These are phyloP conservation scores for Mucor circinelloides DNA, from an alignment of 371 early-diverging fungal species.

Conservation along the genomic window DNA sequence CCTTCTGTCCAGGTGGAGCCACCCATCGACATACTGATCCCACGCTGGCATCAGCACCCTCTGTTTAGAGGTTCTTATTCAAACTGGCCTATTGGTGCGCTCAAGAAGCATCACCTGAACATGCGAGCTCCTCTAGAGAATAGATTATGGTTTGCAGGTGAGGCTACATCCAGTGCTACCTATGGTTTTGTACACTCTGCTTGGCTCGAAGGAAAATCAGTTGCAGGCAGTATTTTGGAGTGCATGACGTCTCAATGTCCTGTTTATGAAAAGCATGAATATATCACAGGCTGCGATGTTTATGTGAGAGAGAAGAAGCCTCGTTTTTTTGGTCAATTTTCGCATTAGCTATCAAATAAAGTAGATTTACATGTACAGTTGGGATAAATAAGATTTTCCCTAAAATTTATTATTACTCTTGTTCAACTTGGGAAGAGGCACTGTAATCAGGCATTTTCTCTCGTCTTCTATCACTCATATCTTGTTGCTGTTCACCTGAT, in stretches of 20 bases:
- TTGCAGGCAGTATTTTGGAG: constrained; percentile 22
- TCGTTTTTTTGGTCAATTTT: constrained; percentile 14
- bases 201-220: constrained; percentile 41
- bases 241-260: constrained; percentile 34
- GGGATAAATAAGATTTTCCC: not conserved
- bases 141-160: constrained; percentile 50
- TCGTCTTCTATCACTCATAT: constrained; percentile 13
- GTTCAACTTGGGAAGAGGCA: not conserved
- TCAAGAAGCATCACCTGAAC: constrained; percentile 36
- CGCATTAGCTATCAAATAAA: not conserved
- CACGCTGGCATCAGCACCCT: constrained; percentile 50
- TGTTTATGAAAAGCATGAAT: constrained; percentile 10
- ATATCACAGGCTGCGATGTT: constrained; percentile 37
- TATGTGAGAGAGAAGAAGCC: not conserved
- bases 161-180: constrained; percentile 42
- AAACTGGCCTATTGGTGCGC: constrained; percentile 49
- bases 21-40: constrained; percentile 37
- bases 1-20: constrained; percentile 12
- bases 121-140: constrained; percentile 41
- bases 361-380: not conserved
- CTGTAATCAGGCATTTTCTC: constrained; percentile 17
- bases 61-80: constrained; percentile 52
- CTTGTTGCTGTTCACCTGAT: not conserved
- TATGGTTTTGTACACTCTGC: constrained; percentile 54
- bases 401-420: not conserved